phyloP scores from a whole-genome alignment of 1,284 basidiomycete genomes.

The Tilletiopsis washingtonensis region DNA sequence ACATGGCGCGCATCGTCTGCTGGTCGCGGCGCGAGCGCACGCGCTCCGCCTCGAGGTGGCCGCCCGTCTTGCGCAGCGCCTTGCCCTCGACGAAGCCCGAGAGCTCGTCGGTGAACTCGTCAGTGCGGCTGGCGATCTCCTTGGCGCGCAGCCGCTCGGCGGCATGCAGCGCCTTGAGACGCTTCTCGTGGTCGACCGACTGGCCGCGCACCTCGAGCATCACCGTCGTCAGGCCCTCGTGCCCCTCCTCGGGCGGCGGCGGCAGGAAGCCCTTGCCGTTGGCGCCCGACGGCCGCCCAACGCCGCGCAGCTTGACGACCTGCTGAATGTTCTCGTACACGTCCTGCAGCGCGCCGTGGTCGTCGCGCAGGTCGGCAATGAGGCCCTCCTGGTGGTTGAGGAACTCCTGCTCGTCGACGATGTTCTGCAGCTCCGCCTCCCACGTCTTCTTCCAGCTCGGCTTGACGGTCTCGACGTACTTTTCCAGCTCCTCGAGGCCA shows the following conservation, averaged over 20 bases:
- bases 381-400: conserved; percentile 53
- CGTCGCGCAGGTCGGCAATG: conserved; percentile 39
- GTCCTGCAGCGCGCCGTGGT: conserved; percentile 36
- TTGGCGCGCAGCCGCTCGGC: conserved; percentile 40
- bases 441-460: conserved; percentile 99
- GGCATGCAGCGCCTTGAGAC: conserved; percentile 40
- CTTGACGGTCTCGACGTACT: conserved; percentile 79
- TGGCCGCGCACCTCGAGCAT: conserved; percentile 46
- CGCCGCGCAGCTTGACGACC: conserved; percentile 40
- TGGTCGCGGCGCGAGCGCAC: conserved; percentile 40
- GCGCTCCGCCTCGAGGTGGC: conserved; percentile 39
- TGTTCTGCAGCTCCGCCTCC: conserved; percentile 89
- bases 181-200: conserved; percentile 43
- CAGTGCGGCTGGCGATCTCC: conserved; percentile 24
- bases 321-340: conserved; percentile 46
- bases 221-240: conserved; percentile 41
- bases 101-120: conserved; percentile 44
- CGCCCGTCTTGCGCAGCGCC: conserved; percentile 41
- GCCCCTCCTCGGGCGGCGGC: conserved; percentile 40
- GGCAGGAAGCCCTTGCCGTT: conserved; percentile 26
- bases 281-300: conserved; percentile 7
- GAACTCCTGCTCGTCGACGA: conserved; percentile 94
- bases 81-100: conserved; percentile 44
- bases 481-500: conserved; percentile 69
- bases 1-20: conserved; percentile 40